Evolutionary conservation across 2,329 filamentous ascomycete genomes (phyloP).

Genomic region (Aureobasidium sp.): DNA sequence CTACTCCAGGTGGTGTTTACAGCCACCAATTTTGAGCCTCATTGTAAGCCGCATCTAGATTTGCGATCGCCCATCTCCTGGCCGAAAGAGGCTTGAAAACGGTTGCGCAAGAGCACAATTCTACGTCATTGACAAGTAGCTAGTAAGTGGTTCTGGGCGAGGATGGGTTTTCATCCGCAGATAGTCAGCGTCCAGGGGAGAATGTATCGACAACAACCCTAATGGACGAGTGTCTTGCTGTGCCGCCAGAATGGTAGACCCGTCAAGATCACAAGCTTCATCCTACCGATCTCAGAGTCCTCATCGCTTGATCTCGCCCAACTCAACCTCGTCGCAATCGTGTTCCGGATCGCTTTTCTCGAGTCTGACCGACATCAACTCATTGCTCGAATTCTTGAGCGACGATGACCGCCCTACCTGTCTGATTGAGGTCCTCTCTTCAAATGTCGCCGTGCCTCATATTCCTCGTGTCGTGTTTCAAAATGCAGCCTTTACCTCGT

Average conservation of each 20-base stretch:
- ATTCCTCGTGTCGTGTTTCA: conserved; percentile 13
- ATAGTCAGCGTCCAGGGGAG: background rate
- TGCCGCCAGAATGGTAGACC: conserved; percentile 9
- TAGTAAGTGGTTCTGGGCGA: background rate
- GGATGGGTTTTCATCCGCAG: background rate
- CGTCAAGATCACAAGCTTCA: conserved; percentile 7
- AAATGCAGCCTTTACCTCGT: conserved; percentile 8
- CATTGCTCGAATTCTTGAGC: conserved; percentile 4
- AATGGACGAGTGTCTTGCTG: background rate
- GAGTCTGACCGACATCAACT: conserved; percentile 4
- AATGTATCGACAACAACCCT: too few species aligned
- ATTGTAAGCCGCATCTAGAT: too few species aligned
- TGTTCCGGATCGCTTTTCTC: conserved; percentile 6
- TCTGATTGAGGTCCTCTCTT: conserved; percentile 4
- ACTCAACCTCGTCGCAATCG: conserved; percentile 9
- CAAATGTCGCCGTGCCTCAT: conserved; percentile 6
- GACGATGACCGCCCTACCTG: conserved; percentile 13
- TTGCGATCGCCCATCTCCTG: background rate
- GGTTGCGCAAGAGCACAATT: background rate
- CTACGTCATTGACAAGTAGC: conserved; percentile 6
- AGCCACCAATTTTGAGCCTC: too few species aligned
- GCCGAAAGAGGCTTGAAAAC: conserved; percentile 1
- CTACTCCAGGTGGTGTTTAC: too few species aligned
- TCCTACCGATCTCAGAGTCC: conserved; percentile 7
- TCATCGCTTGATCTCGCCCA: background rate